These are phyloP conservation scores for Trichomonascaceae sp. DNA, from an alignment of 1,139 yeast genomes.

Conservation along the genomic window DNA sequence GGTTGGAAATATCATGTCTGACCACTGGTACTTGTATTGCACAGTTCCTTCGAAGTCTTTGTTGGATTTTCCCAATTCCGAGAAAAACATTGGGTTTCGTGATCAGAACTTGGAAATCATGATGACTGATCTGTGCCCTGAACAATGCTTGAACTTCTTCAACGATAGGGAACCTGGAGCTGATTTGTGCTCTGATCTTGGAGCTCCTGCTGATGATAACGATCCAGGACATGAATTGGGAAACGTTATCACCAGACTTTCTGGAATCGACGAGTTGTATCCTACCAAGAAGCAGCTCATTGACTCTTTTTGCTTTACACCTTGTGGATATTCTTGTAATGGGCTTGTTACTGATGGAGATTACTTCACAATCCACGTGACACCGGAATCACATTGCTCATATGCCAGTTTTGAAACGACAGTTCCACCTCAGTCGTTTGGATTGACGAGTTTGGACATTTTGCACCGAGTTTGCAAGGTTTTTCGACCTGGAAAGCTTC, in stretches of 20 bases:
- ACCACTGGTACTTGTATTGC: conserved; percentile 87
- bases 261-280: conserved; percentile 59
- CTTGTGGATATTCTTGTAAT: conserved; percentile 93
- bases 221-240: conserved; percentile 83
- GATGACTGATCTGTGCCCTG: conserved; percentile 72
- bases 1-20: conserved; percentile 73
- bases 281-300: conserved; percentile 33
- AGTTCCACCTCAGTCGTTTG: conserved; percentile 46
- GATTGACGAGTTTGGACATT: conserved; percentile 46
- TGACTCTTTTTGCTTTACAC: conserved; percentile 91
- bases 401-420: conserved; percentile 95
- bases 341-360: conserved; percentile 54
- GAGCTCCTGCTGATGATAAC: conserved; percentile 36
- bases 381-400: conserved; percentile 92
- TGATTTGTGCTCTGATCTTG: conserved; percentile 25
- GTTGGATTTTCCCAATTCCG: conserved; percentile 11
- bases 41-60: conserved; percentile 32
- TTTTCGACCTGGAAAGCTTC: conserved; percentile 72
- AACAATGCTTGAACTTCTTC: conserved; percentile 54
- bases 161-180: conserved; percentile 48
- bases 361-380: conserved; percentile 88
- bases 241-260: conserved; percentile 52
- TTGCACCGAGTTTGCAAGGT: conserved; percentile 50
- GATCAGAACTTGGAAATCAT: conserved; percentile 86
- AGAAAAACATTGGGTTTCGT: conserved; percentile 19